Conservation (phyloP, 1,284 basidiomycete species). For the Boletus chippewaensis region DNA sequence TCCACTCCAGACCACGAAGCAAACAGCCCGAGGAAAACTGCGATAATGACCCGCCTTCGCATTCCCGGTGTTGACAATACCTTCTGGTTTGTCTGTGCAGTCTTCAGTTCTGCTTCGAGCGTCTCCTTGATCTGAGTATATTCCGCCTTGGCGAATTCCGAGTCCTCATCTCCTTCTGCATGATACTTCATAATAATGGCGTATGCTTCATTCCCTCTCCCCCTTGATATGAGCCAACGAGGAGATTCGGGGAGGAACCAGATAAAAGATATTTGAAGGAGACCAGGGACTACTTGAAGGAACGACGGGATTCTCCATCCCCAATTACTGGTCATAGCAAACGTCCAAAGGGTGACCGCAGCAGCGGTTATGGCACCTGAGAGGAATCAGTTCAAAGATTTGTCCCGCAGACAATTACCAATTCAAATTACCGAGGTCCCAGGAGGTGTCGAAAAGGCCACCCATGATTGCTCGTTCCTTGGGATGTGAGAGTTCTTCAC, state of each 20-base stretch:
- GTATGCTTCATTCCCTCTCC: slow-evolving; percentile 37
- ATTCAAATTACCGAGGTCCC: slow-evolving; percentile 7
- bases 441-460: slow-evolving; percentile 9
- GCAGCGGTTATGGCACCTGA: slow-evolving; percentile 15
- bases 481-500: slow-evolving; percentile 21
- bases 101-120: neutral
- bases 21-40: slow-evolving; percentile 36
- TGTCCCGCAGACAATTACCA: neutral
- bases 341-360: slow-evolving; percentile 43
- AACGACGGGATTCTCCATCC: slow-evolving; percentile 26
- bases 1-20: slow-evolving; percentile 36
- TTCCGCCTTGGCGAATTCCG: slow-evolving; percentile 13
- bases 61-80: slow-evolving; percentile 5
- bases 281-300: slow-evolving; percentile 45
- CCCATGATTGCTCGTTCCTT: slow-evolving; percentile 18
- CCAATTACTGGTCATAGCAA: slow-evolving; percentile 40
- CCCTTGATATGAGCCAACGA: slow-evolving; percentile 52
- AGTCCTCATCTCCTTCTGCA: slow-evolving; percentile 9
- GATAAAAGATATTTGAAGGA: slow-evolving; percentile 43
- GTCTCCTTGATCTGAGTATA: slow-evolving; percentile 29
- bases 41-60: slow-evolving; percentile 9
- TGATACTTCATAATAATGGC: slow-evolving; percentile 15
- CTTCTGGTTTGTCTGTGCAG: neutral
- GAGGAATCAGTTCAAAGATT: neutral
- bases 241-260: slow-evolving; percentile 54